Conservation (phyloP, 208 protist genomes). For the Trypanosoma caninum region DNA sequence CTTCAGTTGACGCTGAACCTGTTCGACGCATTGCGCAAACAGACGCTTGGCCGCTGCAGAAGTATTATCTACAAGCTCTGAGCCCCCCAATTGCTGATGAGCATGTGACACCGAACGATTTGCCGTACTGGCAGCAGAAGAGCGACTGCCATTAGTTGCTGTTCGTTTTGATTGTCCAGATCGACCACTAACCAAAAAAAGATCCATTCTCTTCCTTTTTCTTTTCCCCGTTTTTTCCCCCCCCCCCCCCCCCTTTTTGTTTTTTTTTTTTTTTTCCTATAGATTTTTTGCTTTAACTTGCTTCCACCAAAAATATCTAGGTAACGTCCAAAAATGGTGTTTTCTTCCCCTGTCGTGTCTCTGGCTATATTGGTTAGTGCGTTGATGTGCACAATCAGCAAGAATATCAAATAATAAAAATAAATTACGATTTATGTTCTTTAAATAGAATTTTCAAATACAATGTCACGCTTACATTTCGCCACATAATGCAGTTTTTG, state of each 20-base stretch:
- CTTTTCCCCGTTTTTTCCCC: neutral
- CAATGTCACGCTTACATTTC: too few species aligned
- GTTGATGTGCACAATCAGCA: too few species aligned
- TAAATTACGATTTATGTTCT: too few species aligned
- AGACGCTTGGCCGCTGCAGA: slow-evolving; percentile 48
- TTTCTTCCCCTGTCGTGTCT: neutral
- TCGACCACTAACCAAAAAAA: slow-evolving; percentile 24
- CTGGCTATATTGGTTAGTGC: too few species aligned
- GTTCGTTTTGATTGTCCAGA: neutral
- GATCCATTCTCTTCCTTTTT: slow-evolving; percentile 21
- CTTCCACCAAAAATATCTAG: too few species aligned
- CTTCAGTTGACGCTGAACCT: slow-evolving; percentile 85
- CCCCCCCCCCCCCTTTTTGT: neutral
- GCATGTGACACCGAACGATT: neutral
- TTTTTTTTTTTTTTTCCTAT: neutral
- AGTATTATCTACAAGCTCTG: slow-evolving; percentile 11
- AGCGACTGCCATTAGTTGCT: neutral
- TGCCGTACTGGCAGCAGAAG: slow-evolving; percentile 9
- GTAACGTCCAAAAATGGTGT: too few species aligned
- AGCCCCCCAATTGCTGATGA: slow-evolving; percentile 6
- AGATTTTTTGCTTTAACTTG: neutral
- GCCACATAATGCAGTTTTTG: too few species aligned
- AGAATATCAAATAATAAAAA: too few species aligned
- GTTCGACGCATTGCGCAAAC: slow-evolving; percentile 72
- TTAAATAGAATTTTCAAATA: too few species aligned